Base-by-base conservation (phyloP, 441 rosid genomes). In the Pelargonium hybrid region DNA sequence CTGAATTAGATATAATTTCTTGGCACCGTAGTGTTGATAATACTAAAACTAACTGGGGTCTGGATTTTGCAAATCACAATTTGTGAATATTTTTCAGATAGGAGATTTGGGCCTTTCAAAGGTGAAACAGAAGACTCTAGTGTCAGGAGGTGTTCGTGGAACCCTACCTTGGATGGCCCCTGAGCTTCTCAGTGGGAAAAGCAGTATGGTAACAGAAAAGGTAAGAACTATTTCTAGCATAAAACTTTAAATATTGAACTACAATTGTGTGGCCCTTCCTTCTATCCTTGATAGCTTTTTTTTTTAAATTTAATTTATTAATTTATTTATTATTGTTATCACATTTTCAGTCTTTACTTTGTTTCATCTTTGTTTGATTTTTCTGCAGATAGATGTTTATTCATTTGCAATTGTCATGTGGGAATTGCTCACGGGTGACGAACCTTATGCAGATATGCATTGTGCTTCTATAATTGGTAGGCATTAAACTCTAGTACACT, bases 121-220 rank as follows among this genome's bases (percentile, higher is more conserved):
- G 90, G 96, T 94, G 76, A 94, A 87, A 77, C 99, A 92, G 65
- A 90, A 94, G 73, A 94, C 99, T 0, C 73, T 94, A 75, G 99
- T 94, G 34, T 94, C 99, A 0, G 99, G 99, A 67, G 99, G 99
- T 80, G 96, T 94, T 70, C 98, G 98, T 45, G 99, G 99, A 69
- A 94, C 99, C 70, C 79, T 94, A 73, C 99, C 99, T 41, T 94
- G 99, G 99, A 95, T 95, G 98, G 99, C 99, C 68, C 99, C 99
- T 62, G 97, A 94, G 87, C 98, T 94, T 72, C 82, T 94, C 75
- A 92, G 99, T 76, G 97, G 98, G 64, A 94, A 94, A 87, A 92
- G 89, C 75, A 87, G 89, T 76, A 94, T 95, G 99, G 97, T 95
- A 66, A 81, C 98, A 34, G 99, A 95, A 75, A 92, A 95, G 97